Evolutionary conservation across 2,329 filamentous ascomycete species (phyloP).

Genomic region (Aspergillus sp.): DNA sequence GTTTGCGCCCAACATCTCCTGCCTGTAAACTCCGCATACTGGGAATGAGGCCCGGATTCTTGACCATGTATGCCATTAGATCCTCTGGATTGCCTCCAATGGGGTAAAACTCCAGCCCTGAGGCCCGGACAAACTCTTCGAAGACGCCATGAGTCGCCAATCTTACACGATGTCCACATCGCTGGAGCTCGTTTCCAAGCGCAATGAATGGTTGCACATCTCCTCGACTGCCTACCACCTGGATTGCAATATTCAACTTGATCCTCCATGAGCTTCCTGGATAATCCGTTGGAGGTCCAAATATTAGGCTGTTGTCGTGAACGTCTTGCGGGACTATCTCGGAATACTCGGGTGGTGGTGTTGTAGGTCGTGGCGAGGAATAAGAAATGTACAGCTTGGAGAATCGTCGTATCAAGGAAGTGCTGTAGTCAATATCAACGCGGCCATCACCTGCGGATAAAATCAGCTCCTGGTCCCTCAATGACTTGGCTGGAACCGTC

Average conservation of each 20-base stretch:
- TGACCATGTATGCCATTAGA: conserved; percentile 54
- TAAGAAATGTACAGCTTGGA: too few relatives aligned
- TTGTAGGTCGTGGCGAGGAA: too few relatives aligned
- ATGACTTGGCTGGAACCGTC: too few relatives aligned
- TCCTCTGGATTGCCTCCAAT: conserved; percentile 57
- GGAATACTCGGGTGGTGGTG: too few relatives aligned
- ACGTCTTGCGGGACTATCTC: too few relatives aligned
- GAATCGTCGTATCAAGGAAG: too few relatives aligned
- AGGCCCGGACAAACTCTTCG: conserved; percentile 51
- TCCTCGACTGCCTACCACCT: conserved; percentile 57
- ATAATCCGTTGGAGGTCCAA: too few relatives aligned
- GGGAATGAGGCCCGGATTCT: conserved; percentile 46
- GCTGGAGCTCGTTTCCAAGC: conserved; percentile 51
- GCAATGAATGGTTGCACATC: conserved; percentile 62
- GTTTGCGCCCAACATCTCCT: conserved; percentile 32
- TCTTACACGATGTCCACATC: conserved; percentile 55
- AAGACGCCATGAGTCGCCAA: conserved; percentile 58
- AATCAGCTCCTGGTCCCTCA: too few relatives aligned
- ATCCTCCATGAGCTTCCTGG: too few relatives aligned
- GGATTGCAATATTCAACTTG: conserved; percentile 51
- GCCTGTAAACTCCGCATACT: conserved; percentile 36
- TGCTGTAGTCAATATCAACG: too few relatives aligned
- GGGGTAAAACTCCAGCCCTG: conserved; percentile 57
- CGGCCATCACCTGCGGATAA: too few relatives aligned
- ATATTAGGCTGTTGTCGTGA: too few relatives aligned